Conservation (phyloP, 371 early-diverging fungal species). For the Umbelopsis sp. region DNA sequence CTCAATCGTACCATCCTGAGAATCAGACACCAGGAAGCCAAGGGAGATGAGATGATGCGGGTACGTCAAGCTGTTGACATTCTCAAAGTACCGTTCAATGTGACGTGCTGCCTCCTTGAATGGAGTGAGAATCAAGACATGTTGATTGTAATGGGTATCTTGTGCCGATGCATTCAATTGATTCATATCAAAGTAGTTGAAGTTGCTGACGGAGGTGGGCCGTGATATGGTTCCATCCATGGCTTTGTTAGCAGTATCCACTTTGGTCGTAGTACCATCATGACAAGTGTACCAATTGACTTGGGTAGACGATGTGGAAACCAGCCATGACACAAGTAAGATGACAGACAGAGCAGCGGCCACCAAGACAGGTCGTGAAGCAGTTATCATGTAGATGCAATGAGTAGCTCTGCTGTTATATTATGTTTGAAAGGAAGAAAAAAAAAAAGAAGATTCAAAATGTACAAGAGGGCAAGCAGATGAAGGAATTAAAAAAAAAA, state of each 20-base stretch:
- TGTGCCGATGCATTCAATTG: conserved; percentile 26
- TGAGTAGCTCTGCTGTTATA: conserved; percentile 7
- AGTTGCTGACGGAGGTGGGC: conserved; percentile 16
- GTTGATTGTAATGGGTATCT: conserved; percentile 25
- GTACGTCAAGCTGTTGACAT: conserved; percentile 58
- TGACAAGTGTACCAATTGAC: conserved; percentile 14
- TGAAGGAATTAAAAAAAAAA: conserved; percentile 17
- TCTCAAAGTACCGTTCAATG: conserved; percentile 64
- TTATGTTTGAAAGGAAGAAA: neutral
- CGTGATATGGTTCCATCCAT: neutral
- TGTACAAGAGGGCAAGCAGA: conserved; percentile 19
- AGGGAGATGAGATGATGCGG: conserved; percentile 68
- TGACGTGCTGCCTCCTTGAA: conserved; percentile 66
- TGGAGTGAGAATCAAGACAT: conserved; percentile 67
- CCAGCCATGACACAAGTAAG: conserved; percentile 31
- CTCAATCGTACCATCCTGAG: conserved; percentile 47
- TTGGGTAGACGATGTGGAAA: conserved; percentile 3
- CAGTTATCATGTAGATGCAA: conserved; percentile 27
- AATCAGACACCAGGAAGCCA: conserved; percentile 66
- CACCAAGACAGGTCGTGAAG: conserved; percentile 30
- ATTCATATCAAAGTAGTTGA: conserved; percentile 39
- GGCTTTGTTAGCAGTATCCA: neutral
- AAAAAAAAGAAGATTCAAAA: neutral
- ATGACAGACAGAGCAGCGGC: conserved; percentile 27
- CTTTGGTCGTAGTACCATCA: neutral